Conservation (phyloP, 352 stramenopile genomes). For the Plasmopara viticola region DNA sequence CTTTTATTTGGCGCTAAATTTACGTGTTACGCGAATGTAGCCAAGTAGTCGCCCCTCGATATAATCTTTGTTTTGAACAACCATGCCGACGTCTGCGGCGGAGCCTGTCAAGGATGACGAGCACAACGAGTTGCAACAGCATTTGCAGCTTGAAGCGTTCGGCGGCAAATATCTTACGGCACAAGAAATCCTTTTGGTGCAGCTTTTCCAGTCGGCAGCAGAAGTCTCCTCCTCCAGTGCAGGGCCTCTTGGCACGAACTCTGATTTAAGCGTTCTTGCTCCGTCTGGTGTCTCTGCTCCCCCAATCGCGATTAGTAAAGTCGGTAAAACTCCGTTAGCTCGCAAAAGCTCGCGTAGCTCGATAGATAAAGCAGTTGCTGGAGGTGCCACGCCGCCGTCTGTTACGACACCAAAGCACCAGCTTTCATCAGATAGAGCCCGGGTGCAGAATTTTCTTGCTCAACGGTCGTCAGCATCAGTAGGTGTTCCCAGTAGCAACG, state of each 20-base stretch:
- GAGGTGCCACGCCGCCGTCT: conserved; percentile 13
- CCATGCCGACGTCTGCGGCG: background rate
- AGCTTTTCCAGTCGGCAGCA: conserved; percentile 48
- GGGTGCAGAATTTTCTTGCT: conserved; percentile 59
- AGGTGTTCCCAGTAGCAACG: conserved; percentile 7
- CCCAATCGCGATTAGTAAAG: conserved; percentile 6
- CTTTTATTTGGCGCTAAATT: too few relatives aligned
- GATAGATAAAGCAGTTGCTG: conserved; percentile 10
- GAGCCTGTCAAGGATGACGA: conserved; percentile 42
- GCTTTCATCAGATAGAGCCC: conserved; percentile 42
- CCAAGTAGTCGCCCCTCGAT: background rate
- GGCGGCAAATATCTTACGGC: conserved; percentile 70
- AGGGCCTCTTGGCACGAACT: conserved; percentile 1
- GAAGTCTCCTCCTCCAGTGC: conserved; percentile 7
- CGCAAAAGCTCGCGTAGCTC: conserved; percentile 16
- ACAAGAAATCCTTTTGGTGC: conserved; percentile 68
- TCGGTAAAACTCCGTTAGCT: conserved; percentile 1
- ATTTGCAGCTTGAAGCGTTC: conserved; percentile 65
- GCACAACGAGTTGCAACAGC: conserved; percentile 54
- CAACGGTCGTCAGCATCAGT: conserved; percentile 30
- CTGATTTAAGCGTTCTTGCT: conserved; percentile 13
- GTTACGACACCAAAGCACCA: conserved; percentile 46
- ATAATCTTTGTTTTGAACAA: background rate
- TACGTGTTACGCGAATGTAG: too few relatives aligned
- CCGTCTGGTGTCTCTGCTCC: conserved; percentile 8